These are phyloP conservation scores for Sextonia rubra DNA, from an alignment of 164 flowering plant species.

Conservation along the genomic window DNA sequence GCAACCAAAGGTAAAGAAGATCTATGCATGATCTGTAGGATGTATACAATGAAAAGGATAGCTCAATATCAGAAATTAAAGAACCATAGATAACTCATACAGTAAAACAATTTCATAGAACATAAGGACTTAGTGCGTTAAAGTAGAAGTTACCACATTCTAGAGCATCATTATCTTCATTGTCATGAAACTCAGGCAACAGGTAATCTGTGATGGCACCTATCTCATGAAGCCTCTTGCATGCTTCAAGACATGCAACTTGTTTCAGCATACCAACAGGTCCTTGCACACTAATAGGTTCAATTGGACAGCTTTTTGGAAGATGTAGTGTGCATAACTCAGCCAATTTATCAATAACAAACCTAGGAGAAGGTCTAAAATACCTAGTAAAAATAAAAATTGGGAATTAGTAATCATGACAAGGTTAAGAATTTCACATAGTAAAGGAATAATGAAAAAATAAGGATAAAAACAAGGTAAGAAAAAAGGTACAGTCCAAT, in stretches of 20 bases:
- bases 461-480: neutral
- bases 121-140: neutral
- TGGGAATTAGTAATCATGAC: too few species aligned
- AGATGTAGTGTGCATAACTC: conserved; percentile 49
- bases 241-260: conserved; percentile 75
- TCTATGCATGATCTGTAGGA: too few species aligned
- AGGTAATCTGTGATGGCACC: conserved; percentile 81
- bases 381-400: conserved; percentile 37
- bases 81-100: neutral
- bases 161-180: conserved; percentile 28
- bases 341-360: conserved; percentile 32
- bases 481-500: too few species aligned
- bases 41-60: neutral
- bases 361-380: conserved; percentile 70
- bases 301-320: conserved; percentile 76
- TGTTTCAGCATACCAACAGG: conserved; percentile 41
- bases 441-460: too few species aligned
- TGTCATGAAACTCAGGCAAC: conserved; percentile 56
- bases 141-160: conserved; percentile 37
- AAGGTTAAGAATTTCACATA: too few species aligned
- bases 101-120: neutral
- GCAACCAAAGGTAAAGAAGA: neutral
- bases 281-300: conserved; percentile 38
- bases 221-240: conserved; percentile 61
- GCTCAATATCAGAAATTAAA: neutral